Conservation (phyloP, 768 basidiomycete species). For the Russula earlei region DNA sequence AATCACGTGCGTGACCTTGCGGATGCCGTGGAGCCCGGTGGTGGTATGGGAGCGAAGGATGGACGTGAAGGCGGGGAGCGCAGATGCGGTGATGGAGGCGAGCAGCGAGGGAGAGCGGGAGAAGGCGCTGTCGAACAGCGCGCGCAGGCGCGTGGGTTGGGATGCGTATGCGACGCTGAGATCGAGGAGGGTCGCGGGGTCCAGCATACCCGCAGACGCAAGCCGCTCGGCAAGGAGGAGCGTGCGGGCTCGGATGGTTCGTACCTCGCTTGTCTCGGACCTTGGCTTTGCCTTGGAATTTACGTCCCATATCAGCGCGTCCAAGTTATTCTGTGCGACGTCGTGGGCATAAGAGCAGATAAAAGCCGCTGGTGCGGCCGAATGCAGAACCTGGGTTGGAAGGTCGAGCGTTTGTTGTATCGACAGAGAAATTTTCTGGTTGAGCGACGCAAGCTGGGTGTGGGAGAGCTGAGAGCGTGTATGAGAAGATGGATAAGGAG, state of each 20-base stretch:
- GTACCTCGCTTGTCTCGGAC: conserved; percentile 28
- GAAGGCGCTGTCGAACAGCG: conserved; percentile 36
- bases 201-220: conserved; percentile 34
- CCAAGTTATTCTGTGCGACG: conserved; percentile 41
- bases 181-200: conserved; percentile 50
- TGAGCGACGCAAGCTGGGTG: conserved; percentile 42
- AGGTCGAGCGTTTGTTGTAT: conserved; percentile 41
- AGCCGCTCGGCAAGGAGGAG: conserved; percentile 51
- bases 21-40: conserved; percentile 50
- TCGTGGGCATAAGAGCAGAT: conserved; percentile 51
- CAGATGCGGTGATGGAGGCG: conserved; percentile 26
- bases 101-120: conserved; percentile 28
- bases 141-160: conserved; percentile 36
- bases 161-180: conserved; percentile 48
- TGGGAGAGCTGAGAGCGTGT: conserved; percentile 41
- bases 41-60: conserved; percentile 32
- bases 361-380: conserved; percentile 38
- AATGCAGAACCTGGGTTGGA: conserved; percentile 39
- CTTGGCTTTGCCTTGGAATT: conserved; percentile 12
- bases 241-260: conserved; percentile 37
- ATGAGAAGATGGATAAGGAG: conserved; percentile 45
- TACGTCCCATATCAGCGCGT: conserved; percentile 50
- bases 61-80: conserved; percentile 47
- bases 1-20: conserved; percentile 54
- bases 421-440: conserved; percentile 37